Base-by-base conservation (phyloP, 2,329 filamentous ascomycete species). In the Blastomyces percursus region DNA sequence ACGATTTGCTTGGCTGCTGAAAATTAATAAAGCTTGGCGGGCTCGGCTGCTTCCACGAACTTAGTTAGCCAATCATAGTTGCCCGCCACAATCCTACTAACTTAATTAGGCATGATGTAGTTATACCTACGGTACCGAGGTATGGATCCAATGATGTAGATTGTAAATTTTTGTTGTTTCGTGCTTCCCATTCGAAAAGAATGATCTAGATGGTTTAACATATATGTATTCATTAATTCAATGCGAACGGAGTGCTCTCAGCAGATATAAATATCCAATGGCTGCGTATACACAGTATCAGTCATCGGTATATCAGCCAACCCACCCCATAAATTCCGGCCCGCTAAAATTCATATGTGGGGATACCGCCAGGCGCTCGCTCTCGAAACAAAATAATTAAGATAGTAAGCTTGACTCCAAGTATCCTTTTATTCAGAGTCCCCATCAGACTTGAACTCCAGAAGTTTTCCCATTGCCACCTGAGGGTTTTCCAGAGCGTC, bases 401-500 rank as follows among this genome's bases (percentile, higher is more conserved):
- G 32, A 11, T 9, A 35, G 8, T 6, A 35, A 9, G 8, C 32
- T 35, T 35, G 12, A 42, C 40, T 9, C 9, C 9, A 0, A 27
- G 24, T 12, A 51, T 30, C 12, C 5, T 2, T 14, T 24, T 30
- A 51, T 27, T 12, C 12, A 50, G 48, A 27, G 0, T 11, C 21
- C 1, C 3, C 48, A 27, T 12, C 48, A 27, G 12, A 27, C n/a
- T 35, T 35, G 32, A 62, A 2, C 24, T 51, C 54, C 44, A 54
- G 59, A 40, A 52, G 30, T n/a, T 40, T 60, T n/a, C 48, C 56
- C 64, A 65, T 65, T 6, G 38, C 59, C 21, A 56, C 35, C 54
- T 56, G 54, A 16, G 32, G 5, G n/a, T 59, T 32, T 30, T 38
- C 48, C 8, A 32, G n/a, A 24, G 24, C 54, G 16, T 40, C 16